Evolutionary conservation across 768 basidiomycete species (phyloP).

Genomic region (Agaricus subrufescens): DNA sequence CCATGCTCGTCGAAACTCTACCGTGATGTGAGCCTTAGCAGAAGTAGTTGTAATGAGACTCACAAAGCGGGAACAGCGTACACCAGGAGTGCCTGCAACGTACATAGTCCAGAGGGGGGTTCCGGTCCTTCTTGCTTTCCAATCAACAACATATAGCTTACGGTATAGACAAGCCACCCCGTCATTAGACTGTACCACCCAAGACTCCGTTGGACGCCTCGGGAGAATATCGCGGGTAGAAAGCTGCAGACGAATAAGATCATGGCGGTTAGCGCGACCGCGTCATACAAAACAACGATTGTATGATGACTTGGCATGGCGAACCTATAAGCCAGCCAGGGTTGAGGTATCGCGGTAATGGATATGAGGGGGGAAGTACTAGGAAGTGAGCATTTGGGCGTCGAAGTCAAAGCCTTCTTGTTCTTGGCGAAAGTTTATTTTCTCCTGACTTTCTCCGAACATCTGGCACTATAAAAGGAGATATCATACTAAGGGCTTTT

Average conservation of each 20-base stretch:
- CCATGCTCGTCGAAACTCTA: neutral
- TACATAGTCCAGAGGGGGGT: neutral
- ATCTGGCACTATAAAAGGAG: too few relatives aligned
- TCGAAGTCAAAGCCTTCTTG: too few relatives aligned
- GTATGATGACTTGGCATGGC: slow-evolving; percentile 4
- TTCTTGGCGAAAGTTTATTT: too few relatives aligned
- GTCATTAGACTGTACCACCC: slow-evolving; percentile 9
- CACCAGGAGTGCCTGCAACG: neutral
- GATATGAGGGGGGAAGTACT: too few relatives aligned
- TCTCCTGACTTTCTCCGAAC: too few relatives aligned
- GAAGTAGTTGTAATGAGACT: neutral
- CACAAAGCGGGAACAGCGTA: slow-evolving; percentile 7
- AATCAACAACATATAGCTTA: slow-evolving; percentile 4
- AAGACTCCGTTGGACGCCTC: neutral
- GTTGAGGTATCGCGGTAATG: neutral
- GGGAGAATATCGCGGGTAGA: slow-evolving; percentile 5
- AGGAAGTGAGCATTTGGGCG: too few relatives aligned
- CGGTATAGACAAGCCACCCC: slow-evolving; percentile 2
- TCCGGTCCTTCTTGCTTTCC: slow-evolving; percentile 7
- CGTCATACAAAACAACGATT: slow-evolving; percentile 8
- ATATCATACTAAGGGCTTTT: too few relatives aligned
- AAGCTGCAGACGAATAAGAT: slow-evolving; percentile 4
- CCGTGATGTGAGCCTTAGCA: neutral
- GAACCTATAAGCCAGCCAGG: neutral
- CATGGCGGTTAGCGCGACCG: neutral